Base-by-base conservation (phyloP, 441 rosid species). In the Arabidopsis hybrid region DNA sequence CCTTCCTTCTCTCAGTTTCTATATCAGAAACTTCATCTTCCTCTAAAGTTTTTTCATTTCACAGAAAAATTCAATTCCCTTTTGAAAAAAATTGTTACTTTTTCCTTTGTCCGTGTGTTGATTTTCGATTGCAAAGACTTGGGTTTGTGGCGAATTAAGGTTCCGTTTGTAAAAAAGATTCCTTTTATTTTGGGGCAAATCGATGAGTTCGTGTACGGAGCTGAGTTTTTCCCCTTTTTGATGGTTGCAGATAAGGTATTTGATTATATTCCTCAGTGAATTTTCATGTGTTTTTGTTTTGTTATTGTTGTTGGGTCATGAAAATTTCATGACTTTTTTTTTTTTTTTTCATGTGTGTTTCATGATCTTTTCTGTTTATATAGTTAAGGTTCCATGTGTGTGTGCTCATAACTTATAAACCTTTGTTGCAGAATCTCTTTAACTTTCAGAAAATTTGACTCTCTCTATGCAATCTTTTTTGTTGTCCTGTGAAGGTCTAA, bases 241-340 rank as follows among this genome's bases (percentile, higher is more conserved):
- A 57, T 70, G 59, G 65, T 70, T 75, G 73, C 71, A 36, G 62
- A 68, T 64, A 73, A 62, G 87, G 85, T 85, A 67, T 80, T 80
- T 82, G 83, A 43, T 39, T 68, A 75, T 79, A 64, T 78, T 75
- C 80, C 77, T 82, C 81, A 43, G 65, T 60, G 81, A 82, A 46
- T 71, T 82, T 72, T 79, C 81, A 81, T 87, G 71, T 55, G 80
- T 45, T 65, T 39, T 12, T 57, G 16, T 49, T 16, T 3, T 59
- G 38, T 17, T 1, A 1, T 13, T 73, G 34, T 69, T 68, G 68
- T 65, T 79, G 16, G 14, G 16, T 7, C 78, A 74, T 84, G 80
- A 8, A 75, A 77, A 17, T 51, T 60, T 77, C 69, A 49, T 56
- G 76, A 70, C 42, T 74, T 66, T 58, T 42, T 5, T 59, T 13